phyloP scores from a whole-genome alignment of 805 yeast genomes.

The Saturnispora besseyi region DNA sequence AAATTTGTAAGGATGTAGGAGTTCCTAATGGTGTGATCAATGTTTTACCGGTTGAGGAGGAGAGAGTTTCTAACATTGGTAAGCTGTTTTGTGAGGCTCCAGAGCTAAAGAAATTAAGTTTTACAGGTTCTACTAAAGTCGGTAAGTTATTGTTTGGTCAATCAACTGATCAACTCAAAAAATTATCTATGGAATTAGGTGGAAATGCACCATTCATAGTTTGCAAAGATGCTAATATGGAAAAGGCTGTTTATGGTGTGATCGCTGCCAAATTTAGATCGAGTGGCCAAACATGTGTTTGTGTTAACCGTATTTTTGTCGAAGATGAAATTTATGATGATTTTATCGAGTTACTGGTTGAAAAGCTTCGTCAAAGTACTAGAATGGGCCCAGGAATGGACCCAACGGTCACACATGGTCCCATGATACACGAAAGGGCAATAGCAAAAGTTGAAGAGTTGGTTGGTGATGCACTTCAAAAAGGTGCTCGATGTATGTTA shows the following conservation, averaged over 20 bases:
- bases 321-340: slow-evolving; percentile 54
- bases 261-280: slow-evolving; percentile 61
- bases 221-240: slow-evolving; percentile 59
- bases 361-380: slow-evolving; percentile 33
- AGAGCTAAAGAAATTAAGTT: slow-evolving; percentile 54
- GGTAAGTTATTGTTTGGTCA: slow-evolving; percentile 61
- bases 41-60: slow-evolving; percentile 41
- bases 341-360: slow-evolving; percentile 41
- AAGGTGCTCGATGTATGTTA: slow-evolving; percentile 49
- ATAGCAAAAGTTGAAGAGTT: slow-evolving; percentile 48
- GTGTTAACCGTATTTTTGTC: slow-evolving; percentile 61
- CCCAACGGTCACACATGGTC: slow-evolving; percentile 57
- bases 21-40: slow-evolving; percentile 64
- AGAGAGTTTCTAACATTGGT: slow-evolving; percentile 40
- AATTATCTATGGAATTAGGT: slow-evolving; percentile 64
- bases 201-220: slow-evolving; percentile 77
- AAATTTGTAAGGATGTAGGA: slow-evolving; percentile 55
- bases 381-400: slow-evolving; percentile 57
- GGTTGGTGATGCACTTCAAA: slow-evolving; percentile 51
- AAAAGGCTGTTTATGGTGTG: slow-evolving; percentile 52
- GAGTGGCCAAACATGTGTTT: slow-evolving; percentile 73
- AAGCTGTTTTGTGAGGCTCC: slow-evolving; percentile 45
- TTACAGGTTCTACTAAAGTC: slow-evolving; percentile 70
- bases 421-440: slow-evolving; percentile 53
- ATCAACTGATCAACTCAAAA: slow-evolving; percentile 52